Base-by-base conservation (phyloP, 2,329 filamentous ascomycete genomes). In the Clonostachys rosea region DNA sequence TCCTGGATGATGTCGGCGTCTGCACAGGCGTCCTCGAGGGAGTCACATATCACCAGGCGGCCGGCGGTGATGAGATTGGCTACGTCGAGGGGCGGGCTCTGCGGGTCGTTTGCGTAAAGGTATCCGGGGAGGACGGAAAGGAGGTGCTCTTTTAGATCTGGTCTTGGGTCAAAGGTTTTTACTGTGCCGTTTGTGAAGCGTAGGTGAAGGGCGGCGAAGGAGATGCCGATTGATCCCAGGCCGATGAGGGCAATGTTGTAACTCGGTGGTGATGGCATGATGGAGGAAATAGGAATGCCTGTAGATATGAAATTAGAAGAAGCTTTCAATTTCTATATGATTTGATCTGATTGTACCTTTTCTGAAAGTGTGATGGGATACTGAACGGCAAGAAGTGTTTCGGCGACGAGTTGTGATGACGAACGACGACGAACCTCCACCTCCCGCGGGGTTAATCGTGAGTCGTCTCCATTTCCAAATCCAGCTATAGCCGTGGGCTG, bases 1-100 rank as follows among this genome's bases (percentile, higher is more conserved):
- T 83, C 80, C 59, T 84, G 79, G 40, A 84, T 63, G 44, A 83
- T 76, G 40, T 69, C 62, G 2, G 76, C 76, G 47, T 59, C 49
- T 18, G 57, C 45, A 10, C 79, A 68, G 11, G 77, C 78, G 3
- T 66, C 52, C 33, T 59, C 47, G 5, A 77, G 57, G 4, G 61
- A 60, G 7, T 55, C 52, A 40, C 63, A 60, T 47, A 71, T 58
- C 10, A 50, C 55, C n/a, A 80, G 13, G 16, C 40, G 40, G 34
- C 45, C 42, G 11, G n/a, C 3, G 13, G 45, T n/a, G 17, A 47
- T 24, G 7, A 44, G 35, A 11, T 44, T 14, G 24, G 41, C 34
- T 14, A 47, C 34, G 12, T 16, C 9, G 9, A 16, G 61, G 4
- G 58, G 60, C 39, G 47, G 43, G 13, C 52, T 52, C 49, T 45